Conservation (phyloP, 2,329 filamentous ascomycete genomes). For the Monilinia polystroma region DNA sequence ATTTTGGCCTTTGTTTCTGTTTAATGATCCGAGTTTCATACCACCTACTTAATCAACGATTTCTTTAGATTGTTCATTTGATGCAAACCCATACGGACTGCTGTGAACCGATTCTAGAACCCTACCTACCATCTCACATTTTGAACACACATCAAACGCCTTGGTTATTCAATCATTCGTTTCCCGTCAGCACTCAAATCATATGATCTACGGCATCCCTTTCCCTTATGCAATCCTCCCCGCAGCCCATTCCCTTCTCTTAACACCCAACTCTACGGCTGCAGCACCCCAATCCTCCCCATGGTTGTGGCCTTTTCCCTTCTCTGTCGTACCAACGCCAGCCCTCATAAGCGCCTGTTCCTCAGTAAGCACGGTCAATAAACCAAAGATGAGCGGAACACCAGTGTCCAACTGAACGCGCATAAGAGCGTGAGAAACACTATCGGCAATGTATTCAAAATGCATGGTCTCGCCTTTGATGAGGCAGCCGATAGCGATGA, state of each 20-base stretch:
- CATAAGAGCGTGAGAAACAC: slow-evolving; percentile 91
- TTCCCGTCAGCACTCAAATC: not conserved
- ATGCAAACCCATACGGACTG: not conserved
- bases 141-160: slow-evolving; percentile 1
- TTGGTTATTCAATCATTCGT: slow-evolving; percentile 12
- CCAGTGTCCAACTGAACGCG: slow-evolving; percentile 85
- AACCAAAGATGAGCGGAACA: slow-evolving; percentile 86
- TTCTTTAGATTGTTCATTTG: not conserved
- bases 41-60: not conserved
- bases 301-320: slow-evolving; percentile 87
- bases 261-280: slow-evolving; percentile 89
- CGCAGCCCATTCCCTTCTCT: slow-evolving; percentile 76
- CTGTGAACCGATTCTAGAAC: slow-evolving; percentile 4
- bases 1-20: slow-evolving; percentile 9
- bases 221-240: slow-evolving; percentile 35
- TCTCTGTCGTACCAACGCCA: slow-evolving; percentile 52
- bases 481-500: slow-evolving; percentile 91
- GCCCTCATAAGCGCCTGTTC: slow-evolving; percentile 84
- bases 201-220: not conserved
- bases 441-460: slow-evolving; percentile 96
- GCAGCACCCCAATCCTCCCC: slow-evolving; percentile 95
- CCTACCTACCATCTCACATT: not conserved
- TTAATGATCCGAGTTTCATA: slow-evolving; percentile 12
- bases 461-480: slow-evolving; percentile 99
- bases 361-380: slow-evolving; percentile 85